These are phyloP conservation scores for Myriosclerotinia duriaeana DNA, from an alignment of 2,329 filamentous ascomycete genomes.

Conservation along the genomic window DNA sequence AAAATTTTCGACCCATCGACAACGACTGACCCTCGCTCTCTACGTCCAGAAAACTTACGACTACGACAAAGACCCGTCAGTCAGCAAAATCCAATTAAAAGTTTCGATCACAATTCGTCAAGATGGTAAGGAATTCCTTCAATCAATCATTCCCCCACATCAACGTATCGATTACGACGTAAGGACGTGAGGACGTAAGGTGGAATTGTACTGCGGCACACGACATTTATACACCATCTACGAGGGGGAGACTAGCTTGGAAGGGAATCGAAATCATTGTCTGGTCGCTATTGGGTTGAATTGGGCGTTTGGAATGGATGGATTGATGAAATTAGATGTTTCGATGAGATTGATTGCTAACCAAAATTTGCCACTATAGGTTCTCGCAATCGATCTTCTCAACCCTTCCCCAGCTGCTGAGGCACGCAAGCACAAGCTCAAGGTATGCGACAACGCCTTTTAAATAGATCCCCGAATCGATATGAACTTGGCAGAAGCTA, in stretches of 20 bases:
- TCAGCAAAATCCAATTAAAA: conserved; percentile 39
- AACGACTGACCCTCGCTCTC: conserved; percentile 42
- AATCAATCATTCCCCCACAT: conserved; percentile 23
- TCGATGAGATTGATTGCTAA: conserved; percentile 48
- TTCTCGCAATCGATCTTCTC: conserved; percentile 99
- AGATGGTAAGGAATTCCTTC: conserved; percentile 61
- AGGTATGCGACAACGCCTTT: conserved; percentile 61
- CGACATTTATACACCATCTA: conserved; percentile 32
- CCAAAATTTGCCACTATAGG: conserved; percentile 56
- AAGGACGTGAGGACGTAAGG: conserved; percentile 8
- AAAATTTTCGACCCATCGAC: conserved; percentile 36
- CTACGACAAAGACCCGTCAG: conserved; percentile 42
- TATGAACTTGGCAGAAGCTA: conserved; percentile 16
- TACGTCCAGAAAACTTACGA: conserved; percentile 39
- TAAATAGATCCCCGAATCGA: background rate
- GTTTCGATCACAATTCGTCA: conserved; percentile 54
- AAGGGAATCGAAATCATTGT: conserved; percentile 19
- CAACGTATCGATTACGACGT: conserved; percentile 26
- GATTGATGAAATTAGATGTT: conserved; percentile 33
- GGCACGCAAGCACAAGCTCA: conserved; percentile 99
- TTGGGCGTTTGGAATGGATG: conserved; percentile 25
- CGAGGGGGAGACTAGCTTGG: conserved; percentile 23
- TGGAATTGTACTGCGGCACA: conserved; percentile 36
- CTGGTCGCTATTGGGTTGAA: conserved; percentile 22
- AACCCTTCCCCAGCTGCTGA: conserved; percentile 97